These are phyloP conservation scores for Torulaspora delbrueckii DNA, from an alignment of 805 yeast genomes.

Conservation along the genomic window DNA sequence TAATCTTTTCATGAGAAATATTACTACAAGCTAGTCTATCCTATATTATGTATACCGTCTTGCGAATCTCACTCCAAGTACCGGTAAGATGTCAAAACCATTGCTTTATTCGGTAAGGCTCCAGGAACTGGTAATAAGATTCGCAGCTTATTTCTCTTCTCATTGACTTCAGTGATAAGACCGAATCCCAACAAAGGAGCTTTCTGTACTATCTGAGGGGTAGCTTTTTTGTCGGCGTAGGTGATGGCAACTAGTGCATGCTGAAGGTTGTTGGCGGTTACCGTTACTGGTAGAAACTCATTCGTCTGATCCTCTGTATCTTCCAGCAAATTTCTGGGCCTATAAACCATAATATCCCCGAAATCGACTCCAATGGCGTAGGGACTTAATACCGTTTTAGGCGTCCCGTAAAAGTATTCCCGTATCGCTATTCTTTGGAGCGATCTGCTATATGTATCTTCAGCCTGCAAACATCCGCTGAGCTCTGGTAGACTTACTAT, in stretches of 20 bases:
- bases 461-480: slow-evolving; percentile 73
- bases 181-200: slow-evolving; percentile 75
- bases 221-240: slow-evolving; percentile 45
- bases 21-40: background rate
- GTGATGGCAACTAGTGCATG: slow-evolving; percentile 70
- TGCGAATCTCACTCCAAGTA: slow-evolving; percentile 59
- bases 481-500: slow-evolving; percentile 60
- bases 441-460: slow-evolving; percentile 62
- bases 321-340: slow-evolving; percentile 43
- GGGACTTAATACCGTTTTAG: slow-evolving; percentile 67
- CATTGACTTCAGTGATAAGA: slow-evolving; percentile 66
- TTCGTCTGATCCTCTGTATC: slow-evolving; percentile 20
- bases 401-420: slow-evolving; percentile 85
- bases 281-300: slow-evolving; percentile 38
- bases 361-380: slow-evolving; percentile 73
- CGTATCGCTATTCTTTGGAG: slow-evolving; percentile 71
- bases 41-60: background rate
- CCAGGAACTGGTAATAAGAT: slow-evolving; percentile 87
- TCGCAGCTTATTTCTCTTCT: slow-evolving; percentile 59
- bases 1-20: background rate
- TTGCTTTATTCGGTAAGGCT: slow-evolving; percentile 65
- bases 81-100: slow-evolving; percentile 71
- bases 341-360: slow-evolving; percentile 55
- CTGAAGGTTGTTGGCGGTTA: slow-evolving; percentile 53
- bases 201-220: slow-evolving; percentile 44